Evolutionary conservation across 1,139 yeast genomes (phyloP).

Genomic region (Yamadazyma buinensis): DNA sequence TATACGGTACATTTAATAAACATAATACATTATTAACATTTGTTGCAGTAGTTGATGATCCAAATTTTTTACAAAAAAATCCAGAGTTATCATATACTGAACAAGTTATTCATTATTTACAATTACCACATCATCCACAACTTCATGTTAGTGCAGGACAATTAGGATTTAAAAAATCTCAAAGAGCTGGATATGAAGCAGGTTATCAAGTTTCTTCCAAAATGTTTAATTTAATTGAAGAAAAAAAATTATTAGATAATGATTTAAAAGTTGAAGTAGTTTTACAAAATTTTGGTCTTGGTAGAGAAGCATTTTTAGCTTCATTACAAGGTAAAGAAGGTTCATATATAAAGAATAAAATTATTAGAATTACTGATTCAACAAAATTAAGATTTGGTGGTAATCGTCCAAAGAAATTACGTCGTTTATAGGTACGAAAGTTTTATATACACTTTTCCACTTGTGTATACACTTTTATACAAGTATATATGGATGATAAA

Average conservation of each 20-base stretch:
- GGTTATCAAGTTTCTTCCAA: constrained; percentile 81
- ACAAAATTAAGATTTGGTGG: constrained; percentile 92
- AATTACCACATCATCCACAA: constrained; percentile 74
- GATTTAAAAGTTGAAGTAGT: constrained; percentile 66
- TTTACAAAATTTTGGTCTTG: constrained; percentile 80
- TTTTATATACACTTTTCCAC: constrained; percentile 1
- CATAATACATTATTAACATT: constrained; percentile 82
- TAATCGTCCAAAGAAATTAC: constrained; percentile 74
- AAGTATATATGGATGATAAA: too few relatives aligned
- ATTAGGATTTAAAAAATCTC: constrained; percentile 72
- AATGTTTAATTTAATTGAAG: constrained; percentile 69
- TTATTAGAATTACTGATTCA: constrained; percentile 69
- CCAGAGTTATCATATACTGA: constrained; percentile 63
- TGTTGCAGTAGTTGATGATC: constrained; percentile 67
- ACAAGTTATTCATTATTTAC: constrained; percentile 70
- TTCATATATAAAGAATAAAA: constrained; percentile 53
- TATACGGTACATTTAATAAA: constrained; percentile 73
- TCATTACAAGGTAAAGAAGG: constrained; percentile 94
- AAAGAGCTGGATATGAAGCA: constrained; percentile 91
- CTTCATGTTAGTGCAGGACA: constrained; percentile 68
- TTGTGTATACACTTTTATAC: background rate
- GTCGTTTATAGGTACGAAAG: constrained; percentile 71
- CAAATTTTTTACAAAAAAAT: constrained; percentile 54
- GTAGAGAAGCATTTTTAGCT: constrained; percentile 80
- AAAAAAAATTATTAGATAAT: constrained; percentile 46